Conservation (phyloP, 805 yeast genomes). For the Saccharomyces jurei region DNA sequence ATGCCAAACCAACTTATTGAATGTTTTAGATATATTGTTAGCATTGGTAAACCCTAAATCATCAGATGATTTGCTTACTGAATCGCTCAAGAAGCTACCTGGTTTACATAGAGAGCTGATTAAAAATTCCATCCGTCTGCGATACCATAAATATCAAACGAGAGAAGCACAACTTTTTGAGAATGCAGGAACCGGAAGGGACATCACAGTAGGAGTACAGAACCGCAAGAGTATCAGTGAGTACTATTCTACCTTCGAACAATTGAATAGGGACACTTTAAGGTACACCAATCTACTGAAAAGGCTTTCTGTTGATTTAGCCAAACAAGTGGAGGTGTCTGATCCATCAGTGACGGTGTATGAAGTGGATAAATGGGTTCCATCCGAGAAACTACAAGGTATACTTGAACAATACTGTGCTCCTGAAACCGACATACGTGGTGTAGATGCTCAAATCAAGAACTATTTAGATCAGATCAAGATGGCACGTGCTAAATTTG, state of each 20-base stretch:
- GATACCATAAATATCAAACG: slow-evolving; percentile 16
- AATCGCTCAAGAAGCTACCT: slow-evolving; percentile 10
- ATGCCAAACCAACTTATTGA: slow-evolving; percentile 13
- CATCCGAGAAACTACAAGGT: slow-evolving; percentile 14
- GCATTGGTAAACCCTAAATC: slow-evolving; percentile 9
- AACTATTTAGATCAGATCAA: slow-evolving; percentile 23
- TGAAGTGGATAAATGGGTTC: slow-evolving; percentile 18
- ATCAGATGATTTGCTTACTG: slow-evolving; percentile 11
- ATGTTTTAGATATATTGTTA: slow-evolving; percentile 8
- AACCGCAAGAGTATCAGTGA: slow-evolving; percentile 1
- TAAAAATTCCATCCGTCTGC: slow-evolving; percentile 12
- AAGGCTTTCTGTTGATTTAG: slow-evolving; percentile 23
- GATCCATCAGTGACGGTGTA: slow-evolving; percentile 14
- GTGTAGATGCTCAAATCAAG: slow-evolving; percentile 12
- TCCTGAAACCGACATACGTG: slow-evolving; percentile 7
- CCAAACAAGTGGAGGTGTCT: slow-evolving; percentile 19
- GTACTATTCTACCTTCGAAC: slow-evolving; percentile 14
- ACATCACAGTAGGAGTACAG: background rate
- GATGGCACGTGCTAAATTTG: slow-evolving; percentile 25
- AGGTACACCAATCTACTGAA: slow-evolving; percentile 22
- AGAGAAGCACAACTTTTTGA: slow-evolving; percentile 13
- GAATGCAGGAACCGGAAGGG: background rate
- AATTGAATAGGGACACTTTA: slow-evolving; percentile 13
- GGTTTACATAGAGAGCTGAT: slow-evolving; percentile 9
- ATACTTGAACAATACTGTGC: slow-evolving; percentile 16